Base-by-base conservation (phyloP, 108 stramenopile species). In the Nitzschia sp. region DNA sequence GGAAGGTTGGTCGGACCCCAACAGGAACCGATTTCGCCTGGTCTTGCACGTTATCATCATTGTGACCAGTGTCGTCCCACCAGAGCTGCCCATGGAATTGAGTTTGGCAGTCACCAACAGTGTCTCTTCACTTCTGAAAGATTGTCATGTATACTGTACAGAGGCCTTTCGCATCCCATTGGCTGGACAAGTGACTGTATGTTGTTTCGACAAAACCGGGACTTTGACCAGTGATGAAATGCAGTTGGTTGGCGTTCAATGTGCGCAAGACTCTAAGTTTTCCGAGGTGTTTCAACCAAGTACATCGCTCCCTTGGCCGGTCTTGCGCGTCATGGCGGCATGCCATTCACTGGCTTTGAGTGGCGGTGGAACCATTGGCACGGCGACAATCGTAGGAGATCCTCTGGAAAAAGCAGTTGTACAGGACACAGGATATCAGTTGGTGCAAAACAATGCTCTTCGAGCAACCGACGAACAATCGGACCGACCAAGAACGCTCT, bases 191-290 rank as follows among this genome's bases (percentile, higher is more conserved):
- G 82, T 97, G 7, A 86, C 95, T 64, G 65, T 83, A n/a, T 97
- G 96, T 69, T 94, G 93, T 60, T 99, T 99, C 65, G 98, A 99
- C 70, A 98, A 98, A 71, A 99, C 98, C 10, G 97, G 97, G 9
- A 99, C 97, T 6, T 81, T 99, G 51, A 98, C 97, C 2, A 89
- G 81, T 51, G 98, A 99, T 75, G 87, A 95, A 58, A 88, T 97
- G 78, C 71, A 81, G 34, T 70, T 96, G 52, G 75, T 67, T 51
- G 98, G 97, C 29, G 86, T 98, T 1, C 80, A 80, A 57, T 46
- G 80, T 40, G 29, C 57, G 17, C 25, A 71, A 20, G 39, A 46
- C 15, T 54, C 24, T 8, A 58, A 42, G 12, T 66, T 64, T 38
- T 26, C 37, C 21, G 66, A 72, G n/a, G 38, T 70, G 26, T 17